Base-by-base conservation (phyloP, 2,329 filamentous ascomycete genomes). In the Aspergillus fumigatus region DNA sequence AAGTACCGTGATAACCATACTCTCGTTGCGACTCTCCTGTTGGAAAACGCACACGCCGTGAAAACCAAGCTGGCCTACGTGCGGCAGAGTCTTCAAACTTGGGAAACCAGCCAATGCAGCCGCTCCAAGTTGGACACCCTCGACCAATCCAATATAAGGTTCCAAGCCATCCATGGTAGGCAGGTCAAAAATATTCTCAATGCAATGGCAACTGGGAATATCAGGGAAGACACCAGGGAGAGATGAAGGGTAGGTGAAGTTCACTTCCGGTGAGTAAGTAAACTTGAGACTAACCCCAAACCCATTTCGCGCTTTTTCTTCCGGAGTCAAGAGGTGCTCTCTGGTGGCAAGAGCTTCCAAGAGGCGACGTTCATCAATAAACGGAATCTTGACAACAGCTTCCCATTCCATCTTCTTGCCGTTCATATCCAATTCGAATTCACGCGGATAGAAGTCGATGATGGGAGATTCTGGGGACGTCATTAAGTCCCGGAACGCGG, bases 401-500 rank as follows among this genome's bases (percentile, higher is more conserved):
- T 99, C 94, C 94, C 94, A 99, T 62, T 99, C 95, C 89, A 96
- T 95, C 78, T 96, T 99, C 80, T 99, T 99, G 58, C 94, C 95
- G 66, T 99, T 97, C 94, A 99, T 97, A 71, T 99, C 95, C 43
- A 99, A 81, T 63, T 95, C 91, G 68, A 99, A 99, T 67, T 99
- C 94, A 65, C 93, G 85, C 2, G 94, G 94, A 68, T 99, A 99
- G 72, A 99, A 99, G 71, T 99, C 94, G 68, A 96, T 89, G 71
- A 99, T 99, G 1, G 94, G 92, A 17, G 93, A 97, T 17, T 89
- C 84, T 1, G 88, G 82, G 54, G 89, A 89, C 1, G 91, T 97
- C 94, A 99, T 99, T 50, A 99, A 80, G 26, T 90, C 86, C 75
- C 94, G 90, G 74, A 96, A 97, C 3, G 92, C 86, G 38, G 77